Base-by-base conservation (phyloP, 345 rosid species). In the Syzygium aqueum region DNA sequence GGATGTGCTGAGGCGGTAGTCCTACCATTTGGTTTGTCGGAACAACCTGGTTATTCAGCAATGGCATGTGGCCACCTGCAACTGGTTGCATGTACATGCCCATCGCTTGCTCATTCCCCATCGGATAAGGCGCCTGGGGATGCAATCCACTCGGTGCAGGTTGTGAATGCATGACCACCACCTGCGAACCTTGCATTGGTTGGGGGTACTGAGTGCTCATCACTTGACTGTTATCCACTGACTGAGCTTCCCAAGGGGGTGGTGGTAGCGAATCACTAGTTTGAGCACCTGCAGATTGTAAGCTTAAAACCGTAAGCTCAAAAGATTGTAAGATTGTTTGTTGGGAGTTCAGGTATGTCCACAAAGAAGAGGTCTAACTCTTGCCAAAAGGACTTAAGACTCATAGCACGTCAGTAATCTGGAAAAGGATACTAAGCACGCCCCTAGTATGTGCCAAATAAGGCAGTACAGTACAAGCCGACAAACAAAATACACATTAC, bases 241-340 rank as follows among this genome's bases (percentile, higher is more conserved):
- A 90, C 89, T 93, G 97, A 91, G 96, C 95, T 91, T 97, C 99
- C 99, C 99, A 97, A 3, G 99, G 99, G 33, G 99, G 99, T 22
- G 96, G 97, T 77, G 99, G 99, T 51, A 97, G 93, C 50, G 97
- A 92, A 85, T 90, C 90, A 88, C 89, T 85, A 85, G 90, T 91
- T 86, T 91, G 93, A 77, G 93, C 91, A 92, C 96, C 99, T 96
- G 92, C 73, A 83, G 90, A 90, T 43, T 43, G 59, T 77, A 91
- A 91, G 94, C 49, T 88, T 33, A 73, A 92, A 84, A 46, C 43
- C 56, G 30, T 82, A 51, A 87, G 80, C 30, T 27, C 11, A 46
- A 73, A 49, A 73, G 82, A 11, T 11, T 37, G 82, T 21, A 19
- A 73, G 49, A 37, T 73, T 73, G 77, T 63, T 28, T 63, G 49